Percentiles rank a stretch among this genome's conserved stretches.
Evolutionary conservation across 164 flowering plant species (phyloP).

Genomic region (Euptelea pleiosperma): DNA sequence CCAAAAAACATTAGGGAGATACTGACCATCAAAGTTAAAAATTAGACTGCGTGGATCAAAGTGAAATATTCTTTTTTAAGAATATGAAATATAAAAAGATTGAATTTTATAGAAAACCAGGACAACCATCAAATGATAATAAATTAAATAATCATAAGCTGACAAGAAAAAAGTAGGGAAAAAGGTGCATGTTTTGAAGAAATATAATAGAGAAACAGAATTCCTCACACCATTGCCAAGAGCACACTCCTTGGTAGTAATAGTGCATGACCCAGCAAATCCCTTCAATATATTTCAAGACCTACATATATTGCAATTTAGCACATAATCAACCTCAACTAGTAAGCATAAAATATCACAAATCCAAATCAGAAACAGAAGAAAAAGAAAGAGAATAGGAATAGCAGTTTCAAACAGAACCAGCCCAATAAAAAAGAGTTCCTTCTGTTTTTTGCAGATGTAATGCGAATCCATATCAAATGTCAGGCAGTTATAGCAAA

Average conservation of each 20-base stretch:
- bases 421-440: not conserved
- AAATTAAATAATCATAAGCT: not conserved
- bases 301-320: slow-evolving; percentile 30
- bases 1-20: not conserved
- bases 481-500: not conserved
- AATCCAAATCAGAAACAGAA: not conserved
- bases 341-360: not conserved
- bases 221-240: slow-evolving; percentile 59
- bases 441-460: not conserved
- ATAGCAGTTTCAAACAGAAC: not conserved
- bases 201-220: slow-evolving; percentile 4
- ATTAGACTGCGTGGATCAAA: too few species aligned
- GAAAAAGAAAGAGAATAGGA: not conserved
- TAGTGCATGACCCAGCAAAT: slow-evolving; percentile 70
- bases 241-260: slow-evolving; percentile 59
- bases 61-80: too few species aligned
- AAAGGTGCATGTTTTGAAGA: not conserved
- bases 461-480: not conserved
- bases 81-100: not conserved
- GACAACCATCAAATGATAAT: not conserved
- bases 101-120: not conserved
- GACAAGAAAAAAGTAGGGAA: not conserved
- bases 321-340: not conserved
- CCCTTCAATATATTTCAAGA: slow-evolving; percentile 56
- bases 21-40: too few species aligned